These are phyloP conservation scores for Pythium apleroticum DNA, from an alignment of 352 stramenopile species.

Conservation along the genomic window DNA sequence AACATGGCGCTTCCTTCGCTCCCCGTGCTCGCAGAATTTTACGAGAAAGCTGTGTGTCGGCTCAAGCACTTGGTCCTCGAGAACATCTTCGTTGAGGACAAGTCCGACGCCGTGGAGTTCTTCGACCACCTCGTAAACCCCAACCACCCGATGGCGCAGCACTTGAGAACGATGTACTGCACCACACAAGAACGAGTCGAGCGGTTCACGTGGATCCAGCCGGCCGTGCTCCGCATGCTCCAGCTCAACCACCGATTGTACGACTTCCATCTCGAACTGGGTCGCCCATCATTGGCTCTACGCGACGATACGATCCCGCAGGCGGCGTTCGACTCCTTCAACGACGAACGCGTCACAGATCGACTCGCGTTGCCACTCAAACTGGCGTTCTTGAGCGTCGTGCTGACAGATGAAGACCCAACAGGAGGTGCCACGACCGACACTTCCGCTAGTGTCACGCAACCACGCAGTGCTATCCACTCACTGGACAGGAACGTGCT, in stretches of 20 bases:
- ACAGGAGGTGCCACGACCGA: not conserved
- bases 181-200: not conserved
- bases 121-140: not conserved
- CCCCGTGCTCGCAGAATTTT: not conserved
- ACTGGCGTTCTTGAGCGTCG: slow-evolving; percentile 1
- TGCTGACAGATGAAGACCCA: not conserved
- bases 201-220: not conserved
- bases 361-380: not conserved
- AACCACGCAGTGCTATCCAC: not conserved
- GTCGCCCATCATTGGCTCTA: not conserved
- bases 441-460: not conserved
- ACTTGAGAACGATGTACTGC: not conserved
- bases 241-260: not conserved
- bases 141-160: not conserved
- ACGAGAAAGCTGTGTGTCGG: not conserved
- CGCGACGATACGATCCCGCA: not conserved
- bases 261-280: not conserved
- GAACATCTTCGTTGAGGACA: not conserved
- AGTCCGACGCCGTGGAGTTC: not conserved
- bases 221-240: not conserved
- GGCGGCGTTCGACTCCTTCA: not conserved
- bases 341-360: not conserved
- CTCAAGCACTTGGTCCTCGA: not conserved
- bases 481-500: not conserved
- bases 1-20: not conserved